Conservation (phyloP, 139 green algal genomes). For the Protoeuglena noctilucae region DNA sequence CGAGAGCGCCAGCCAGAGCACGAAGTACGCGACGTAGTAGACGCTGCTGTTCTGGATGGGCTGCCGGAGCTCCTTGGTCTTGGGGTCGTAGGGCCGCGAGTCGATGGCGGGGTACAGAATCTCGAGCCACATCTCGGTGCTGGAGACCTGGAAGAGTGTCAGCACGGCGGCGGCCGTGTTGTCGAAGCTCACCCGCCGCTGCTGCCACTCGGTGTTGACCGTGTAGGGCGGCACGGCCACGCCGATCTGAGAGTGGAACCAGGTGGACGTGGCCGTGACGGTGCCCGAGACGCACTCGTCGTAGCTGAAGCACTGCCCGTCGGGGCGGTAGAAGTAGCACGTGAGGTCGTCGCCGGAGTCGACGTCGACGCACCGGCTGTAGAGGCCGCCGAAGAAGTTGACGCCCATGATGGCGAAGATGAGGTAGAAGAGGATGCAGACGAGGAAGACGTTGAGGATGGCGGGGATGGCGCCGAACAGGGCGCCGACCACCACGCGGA, state of each 20-base stretch:
- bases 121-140: constrained; percentile 2
- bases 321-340: constrained; percentile 19
- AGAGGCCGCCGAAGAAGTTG: constrained; percentile 27
- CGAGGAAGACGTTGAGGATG: constrained; percentile 39
- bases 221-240: constrained; percentile 5
- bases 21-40: not conserved
- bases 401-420: constrained; percentile 54
- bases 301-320: constrained; percentile 18
- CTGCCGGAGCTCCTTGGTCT: no score
- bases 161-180: constrained; percentile 5
- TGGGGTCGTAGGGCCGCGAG: not conserved
- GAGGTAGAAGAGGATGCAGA: constrained; percentile 48
- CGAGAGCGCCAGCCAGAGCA: constrained; percentile 4
- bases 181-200: constrained; percentile 6
- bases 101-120: constrained; percentile 3
- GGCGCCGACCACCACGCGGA: constrained; percentile 45
- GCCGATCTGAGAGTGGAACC: constrained; percentile 7
- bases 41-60: not conserved
- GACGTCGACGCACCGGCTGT: constrained; percentile 5
- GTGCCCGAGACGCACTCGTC: constrained; percentile 7
- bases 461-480: constrained; percentile 34
- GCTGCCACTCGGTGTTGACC: not conserved
- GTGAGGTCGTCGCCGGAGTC: not conserved
- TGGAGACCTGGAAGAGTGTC: constrained; percentile 9
- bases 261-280: not conserved